Evolutionary conservation across 495 filamentous ascomycete genomes (phyloP), one percentile per base, ranked within the genome.

Genomic region (Hamigera avellanea): DNA sequence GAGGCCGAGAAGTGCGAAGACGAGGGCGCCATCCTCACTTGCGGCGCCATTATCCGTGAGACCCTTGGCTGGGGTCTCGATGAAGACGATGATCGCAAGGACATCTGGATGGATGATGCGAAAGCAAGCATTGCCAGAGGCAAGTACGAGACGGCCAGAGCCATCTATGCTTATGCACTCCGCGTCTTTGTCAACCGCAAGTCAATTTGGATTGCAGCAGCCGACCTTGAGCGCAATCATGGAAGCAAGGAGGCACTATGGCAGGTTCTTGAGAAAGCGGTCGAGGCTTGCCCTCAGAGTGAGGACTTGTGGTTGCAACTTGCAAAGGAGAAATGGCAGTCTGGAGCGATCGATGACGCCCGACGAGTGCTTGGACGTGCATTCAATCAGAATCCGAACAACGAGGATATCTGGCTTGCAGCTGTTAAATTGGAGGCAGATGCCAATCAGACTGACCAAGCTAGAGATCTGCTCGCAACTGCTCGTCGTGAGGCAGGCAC

Each of bases 281-380:
- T 93, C 15, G 87, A 95, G 49, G 86, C 87, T 3, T 94, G 88
- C 40, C 89, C 86, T 2, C 77, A 86, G 39, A 79, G 75, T 45
- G 91, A 94, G 52, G 74, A 81, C n/a, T 69, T 96, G 28, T 99
- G 91, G 91, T 78, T 96, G 68, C 83, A 89, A 64, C 80, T 94
- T 27, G 88, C 87, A 6, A 87, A 87, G 51, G 88, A 94, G 56
- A 94, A 91, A 47, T 87, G 83, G 82, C 78, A 86, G 50, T 71
- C 80, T 8, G 84, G 83, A 36, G 80, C 89, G 32, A 77, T 88
- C 33, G 77, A 93, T 47, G 86, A 84, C 40, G 87, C 91, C 1
- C 73, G 91, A 27, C 64, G 68, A 33, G 85, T 95, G 3, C 75
- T 96, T 7, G 86, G 74, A 0, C 73, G 75, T 41, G 88, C 91